Percentiles rank a stretch among this genome's conserved stretches.
Evolutionary conservation across 345 rosid genomes (phyloP).

Genomic region (Eucalyptus melliodora): DNA sequence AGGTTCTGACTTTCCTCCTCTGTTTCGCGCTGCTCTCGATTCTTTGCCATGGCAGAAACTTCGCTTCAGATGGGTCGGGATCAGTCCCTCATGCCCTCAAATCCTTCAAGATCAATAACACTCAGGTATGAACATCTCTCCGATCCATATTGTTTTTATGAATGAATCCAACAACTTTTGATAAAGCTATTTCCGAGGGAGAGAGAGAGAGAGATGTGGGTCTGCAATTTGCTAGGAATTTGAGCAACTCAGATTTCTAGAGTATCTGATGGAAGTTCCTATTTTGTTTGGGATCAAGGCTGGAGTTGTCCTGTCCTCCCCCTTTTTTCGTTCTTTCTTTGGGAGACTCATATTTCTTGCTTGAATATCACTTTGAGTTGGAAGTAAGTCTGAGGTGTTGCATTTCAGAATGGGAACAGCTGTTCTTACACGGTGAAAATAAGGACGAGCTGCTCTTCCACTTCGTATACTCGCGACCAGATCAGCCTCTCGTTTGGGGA

Average conservation of each 20-base stretch:
- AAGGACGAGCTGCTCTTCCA: slow-evolving; percentile 58
- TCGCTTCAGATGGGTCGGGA: slow-evolving; percentile 9
- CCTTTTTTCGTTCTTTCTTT: not conserved
- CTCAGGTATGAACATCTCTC: slow-evolving; percentile 6
- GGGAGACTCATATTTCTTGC: not conserved
- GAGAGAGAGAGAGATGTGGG: not conserved
- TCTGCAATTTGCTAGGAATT: not conserved
- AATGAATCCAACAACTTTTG: not conserved
- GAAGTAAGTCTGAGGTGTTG: not conserved
- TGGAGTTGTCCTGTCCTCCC: not conserved
- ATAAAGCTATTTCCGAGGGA: not conserved
- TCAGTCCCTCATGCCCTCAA: slow-evolving; percentile 4
- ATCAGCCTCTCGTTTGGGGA: slow-evolving; percentile 67
- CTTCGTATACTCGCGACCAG: slow-evolving; percentile 41
- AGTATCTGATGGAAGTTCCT: not conserved
- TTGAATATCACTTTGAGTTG: not conserved
- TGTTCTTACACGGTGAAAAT: slow-evolving; percentile 42
- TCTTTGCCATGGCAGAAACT: slow-evolving; percentile 5
- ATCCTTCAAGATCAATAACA: slow-evolving; percentile 16
- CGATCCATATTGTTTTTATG: not conserved
- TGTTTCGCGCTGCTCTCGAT: slow-evolving; percentile 2
- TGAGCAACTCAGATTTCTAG: not conserved
- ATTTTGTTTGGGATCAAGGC: not conserved
- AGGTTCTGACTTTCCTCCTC: not conserved
- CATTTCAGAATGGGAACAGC: slow-evolving; percentile 12